These are phyloP conservation scores for Amanita subjunquillea DNA, from an alignment of 768 basidiomycete species.

Conservation along the genomic window DNA sequence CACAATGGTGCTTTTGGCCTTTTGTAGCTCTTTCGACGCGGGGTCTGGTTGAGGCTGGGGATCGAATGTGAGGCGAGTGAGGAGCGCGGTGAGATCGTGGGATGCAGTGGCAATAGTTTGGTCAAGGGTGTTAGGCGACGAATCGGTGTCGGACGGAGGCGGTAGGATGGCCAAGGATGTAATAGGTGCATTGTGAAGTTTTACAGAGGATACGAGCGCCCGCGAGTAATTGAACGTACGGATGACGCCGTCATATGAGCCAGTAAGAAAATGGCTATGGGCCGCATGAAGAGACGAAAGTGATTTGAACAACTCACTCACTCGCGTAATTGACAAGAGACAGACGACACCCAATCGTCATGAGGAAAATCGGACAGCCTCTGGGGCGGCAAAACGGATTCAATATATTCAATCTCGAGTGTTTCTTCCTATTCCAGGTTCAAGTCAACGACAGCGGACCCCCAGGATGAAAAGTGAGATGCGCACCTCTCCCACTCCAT, in stretches of 20 bases:
- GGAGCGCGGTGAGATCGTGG: conserved; percentile 66
- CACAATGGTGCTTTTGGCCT: conserved; percentile 13
- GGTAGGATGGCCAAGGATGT: conserved; percentile 50
- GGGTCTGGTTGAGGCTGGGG: conserved; percentile 7
- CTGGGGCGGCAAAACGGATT: conserved; percentile 80
- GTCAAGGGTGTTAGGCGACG: conserved; percentile 14
- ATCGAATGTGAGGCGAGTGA: conserved; percentile 32
- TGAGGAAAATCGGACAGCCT: conserved; percentile 71
- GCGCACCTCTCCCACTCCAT: conserved; percentile 62
- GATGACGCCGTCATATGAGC: conserved; percentile 72
- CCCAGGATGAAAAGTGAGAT: neutral
- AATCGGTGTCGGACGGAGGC: neutral
- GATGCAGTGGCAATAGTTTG: conserved; percentile 57
- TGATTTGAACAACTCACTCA: conserved; percentile 13
- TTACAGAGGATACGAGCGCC: conserved; percentile 36
- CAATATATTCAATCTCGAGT: conserved; percentile 86
- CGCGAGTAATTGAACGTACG: conserved; percentile 68
- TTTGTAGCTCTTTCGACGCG: neutral
- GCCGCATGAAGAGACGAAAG: neutral
- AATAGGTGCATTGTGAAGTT: conserved; percentile 54
- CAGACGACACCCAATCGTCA: conserved; percentile 90
- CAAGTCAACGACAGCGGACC: neutral
- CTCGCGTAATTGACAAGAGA: conserved; percentile 52
- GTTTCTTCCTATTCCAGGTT: conserved; percentile 63
- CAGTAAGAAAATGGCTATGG: conserved; percentile 59